Evolutionary conservation across 352 stramenopile species (phyloP), one percentile per base, ranked within the genome.

Genomic region (Thraustochytrium sp.): DNA sequence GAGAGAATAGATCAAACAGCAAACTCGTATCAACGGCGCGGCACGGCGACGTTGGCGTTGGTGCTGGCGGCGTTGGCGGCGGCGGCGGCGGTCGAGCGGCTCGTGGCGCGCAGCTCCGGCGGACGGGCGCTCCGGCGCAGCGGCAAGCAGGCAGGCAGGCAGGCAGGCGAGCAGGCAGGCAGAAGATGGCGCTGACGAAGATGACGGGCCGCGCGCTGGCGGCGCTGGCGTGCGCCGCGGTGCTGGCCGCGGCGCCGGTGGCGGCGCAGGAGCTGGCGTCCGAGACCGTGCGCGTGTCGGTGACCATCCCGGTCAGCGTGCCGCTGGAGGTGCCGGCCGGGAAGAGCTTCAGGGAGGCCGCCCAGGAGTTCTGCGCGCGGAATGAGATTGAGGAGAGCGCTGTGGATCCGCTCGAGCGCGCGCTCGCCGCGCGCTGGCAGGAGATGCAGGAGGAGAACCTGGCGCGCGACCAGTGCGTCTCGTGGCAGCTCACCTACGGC

Each of bases 311-410:
- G 3, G 68, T 80, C 8, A 80, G 34, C 68, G 46, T 80, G 2
- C 68, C 68, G 16, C 68, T 80, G 3, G 68, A 65, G 68, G 68
- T 80, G 23, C 68, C 68, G 4, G 68, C 68, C 23, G 68, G 68
- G n/a, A 80, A 80, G 44, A 80, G 46, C 68, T 80, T 80, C 51
- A 61, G 38, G 29, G 68, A 80, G 0, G 68, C 68, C 13, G 68
- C 68, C 23, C 0, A 9, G 4, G 68, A 80, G 68, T 80, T 80
- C 38, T 46, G 31, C 31, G n/a, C 11, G 46, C 48, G 68, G n/a
- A 80, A 80, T 31, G 40, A 34, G 34, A 18, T 80, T 16, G 34
- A 42, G 3, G 68, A 38, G 13, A 31, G 4, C 31, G 8, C 76
- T 34, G 48, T 80, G 51, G 51, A 46, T 26, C 23, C 46, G 44